These are phyloP conservation scores for Fusarium palustre DNA, from an alignment of 2,329 filamentous ascomycete species.

Conservation along the genomic window DNA sequence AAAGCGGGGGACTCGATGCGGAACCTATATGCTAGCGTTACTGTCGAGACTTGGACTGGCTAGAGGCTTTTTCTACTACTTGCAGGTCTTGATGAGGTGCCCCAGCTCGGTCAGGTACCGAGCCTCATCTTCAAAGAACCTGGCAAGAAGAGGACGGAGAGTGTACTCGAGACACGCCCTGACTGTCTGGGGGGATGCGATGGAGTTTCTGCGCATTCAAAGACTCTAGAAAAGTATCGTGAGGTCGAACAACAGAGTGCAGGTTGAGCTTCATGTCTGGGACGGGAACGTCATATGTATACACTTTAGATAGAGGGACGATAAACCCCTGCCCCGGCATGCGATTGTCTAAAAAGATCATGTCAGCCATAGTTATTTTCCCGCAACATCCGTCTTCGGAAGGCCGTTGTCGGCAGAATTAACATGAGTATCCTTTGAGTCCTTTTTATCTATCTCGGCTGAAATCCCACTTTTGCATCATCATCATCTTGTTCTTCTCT, in stretches of 20 bases:
- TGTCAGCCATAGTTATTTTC: conserved; percentile 39
- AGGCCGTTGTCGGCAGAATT: conserved; percentile 45
- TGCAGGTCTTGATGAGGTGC: conserved; percentile 40
- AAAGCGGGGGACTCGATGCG: conserved; percentile 30
- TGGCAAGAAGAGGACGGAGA: conserved; percentile 24
- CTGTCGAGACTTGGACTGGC: conserved; percentile 41
- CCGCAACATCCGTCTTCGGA: conserved; percentile 39
- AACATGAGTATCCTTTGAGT: conserved; percentile 27
- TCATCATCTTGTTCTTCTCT: conserved; percentile 17
- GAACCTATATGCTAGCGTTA: conserved; percentile 39
- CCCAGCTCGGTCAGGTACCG: conserved; percentile 47
- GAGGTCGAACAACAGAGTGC: conserved; percentile 24
- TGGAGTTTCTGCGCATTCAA: conserved; percentile 8
- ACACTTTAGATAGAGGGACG: conserved; percentile 30
- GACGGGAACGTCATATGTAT: conserved; percentile 29
- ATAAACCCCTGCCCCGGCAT: conserved; percentile 30
- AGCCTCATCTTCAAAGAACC: conserved; percentile 34
- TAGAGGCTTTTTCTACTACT: conserved; percentile 31
- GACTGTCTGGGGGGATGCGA: conserved; percentile 20
- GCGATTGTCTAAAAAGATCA: conserved; percentile 37
- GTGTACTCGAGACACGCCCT: conserved; percentile 40
- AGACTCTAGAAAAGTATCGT: conserved; percentile 37
- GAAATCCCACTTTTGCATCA: conserved; percentile 32
- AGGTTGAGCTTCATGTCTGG: conserved; percentile 32
- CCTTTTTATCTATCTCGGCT: conserved; percentile 34